Conservation (phyloP, 2,329 filamentous ascomycete genomes). For the Fusarium coffeatum region DNA sequence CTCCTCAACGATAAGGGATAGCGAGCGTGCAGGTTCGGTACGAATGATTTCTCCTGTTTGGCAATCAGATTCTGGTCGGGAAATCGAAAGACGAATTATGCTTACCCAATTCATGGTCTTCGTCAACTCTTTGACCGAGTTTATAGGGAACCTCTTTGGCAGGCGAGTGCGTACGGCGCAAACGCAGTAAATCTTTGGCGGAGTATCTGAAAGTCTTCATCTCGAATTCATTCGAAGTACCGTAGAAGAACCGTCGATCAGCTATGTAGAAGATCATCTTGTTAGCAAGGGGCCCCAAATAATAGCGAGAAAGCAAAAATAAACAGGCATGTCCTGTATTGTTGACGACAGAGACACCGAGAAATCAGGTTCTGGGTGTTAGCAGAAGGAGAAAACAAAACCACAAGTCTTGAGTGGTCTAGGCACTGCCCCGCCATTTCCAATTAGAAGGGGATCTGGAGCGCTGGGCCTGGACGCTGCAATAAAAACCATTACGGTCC, state of each 20-base stretch:
- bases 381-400: neutral
- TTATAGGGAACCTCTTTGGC: constrained; percentile 45
- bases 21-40: constrained; percentile 40
- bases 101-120: constrained; percentile 57
- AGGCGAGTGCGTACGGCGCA: constrained; percentile 46
- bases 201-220: constrained; percentile 60
- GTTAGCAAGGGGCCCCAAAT: constrained; percentile 48
- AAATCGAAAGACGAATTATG: neutral
- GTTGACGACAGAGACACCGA: neutral
- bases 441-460: neutral
- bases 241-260: constrained; percentile 50
- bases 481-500: neutral
- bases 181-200: constrained; percentile 57
- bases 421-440: neutral
- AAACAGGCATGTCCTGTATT: neutral
- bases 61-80: constrained; percentile 13
- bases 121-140: constrained; percentile 52
- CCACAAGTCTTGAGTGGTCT: neutral
- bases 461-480: too few species aligned
- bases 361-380: neutral
- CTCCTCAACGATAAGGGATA: constrained; percentile 51
- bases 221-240: constrained; percentile 50
- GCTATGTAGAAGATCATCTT: constrained; percentile 46
- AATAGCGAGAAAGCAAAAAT: neutral
- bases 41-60: constrained; percentile 50